phyloP scores from a whole-genome alignment of 202 grass and related monocot genomes.

The Alloteropsis angusta region DNA sequence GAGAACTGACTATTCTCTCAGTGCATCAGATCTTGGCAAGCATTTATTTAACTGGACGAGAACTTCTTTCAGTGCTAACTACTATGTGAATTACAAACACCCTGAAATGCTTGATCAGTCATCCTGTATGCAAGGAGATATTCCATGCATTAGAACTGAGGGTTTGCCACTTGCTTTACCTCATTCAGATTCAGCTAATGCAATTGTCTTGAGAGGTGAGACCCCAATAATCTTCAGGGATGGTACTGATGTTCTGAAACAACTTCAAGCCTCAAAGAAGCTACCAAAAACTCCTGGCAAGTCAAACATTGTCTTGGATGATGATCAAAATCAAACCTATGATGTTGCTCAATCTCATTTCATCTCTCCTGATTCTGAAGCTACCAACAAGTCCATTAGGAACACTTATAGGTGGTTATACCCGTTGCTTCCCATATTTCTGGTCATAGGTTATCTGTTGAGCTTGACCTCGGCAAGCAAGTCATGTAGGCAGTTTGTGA shows the following conservation, averaged over 20 bases:
- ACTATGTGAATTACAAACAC: conserved; percentile 35
- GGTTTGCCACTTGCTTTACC: conserved; percentile 44
- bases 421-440: conserved; percentile 16
- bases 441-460: conserved; percentile 30
- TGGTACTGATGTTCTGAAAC: conserved; percentile 13
- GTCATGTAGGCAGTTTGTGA: conserved; percentile 24
- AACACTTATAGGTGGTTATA: conserved; percentile 29
- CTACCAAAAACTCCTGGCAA: conserved; percentile 9
- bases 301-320: conserved; percentile 3
- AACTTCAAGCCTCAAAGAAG: background rate
- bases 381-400: conserved; percentile 7
- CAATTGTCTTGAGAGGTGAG: conserved; percentile 21
- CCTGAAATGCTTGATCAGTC: conserved; percentile 42
- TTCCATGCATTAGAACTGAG: conserved; percentile 49
- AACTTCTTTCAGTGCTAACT: conserved; percentile 66
- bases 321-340: conserved; percentile 25
- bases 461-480: conserved; percentile 25
- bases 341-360: conserved; percentile 13
- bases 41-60: conserved; percentile 78
- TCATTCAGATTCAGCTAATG: conserved; percentile 22
- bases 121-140: conserved; percentile 32
- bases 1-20: conserved; percentile 83
- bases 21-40: conserved; percentile 60
- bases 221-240: conserved; percentile 4
- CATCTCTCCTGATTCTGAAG: conserved; percentile 14